A percentile compares a stretch with the other conserved stretches of the same genome.
Evolutionary conservation across 2,329 filamentous ascomycete genomes (phyloP).

Genomic region (Verticillium nubilum): DNA sequence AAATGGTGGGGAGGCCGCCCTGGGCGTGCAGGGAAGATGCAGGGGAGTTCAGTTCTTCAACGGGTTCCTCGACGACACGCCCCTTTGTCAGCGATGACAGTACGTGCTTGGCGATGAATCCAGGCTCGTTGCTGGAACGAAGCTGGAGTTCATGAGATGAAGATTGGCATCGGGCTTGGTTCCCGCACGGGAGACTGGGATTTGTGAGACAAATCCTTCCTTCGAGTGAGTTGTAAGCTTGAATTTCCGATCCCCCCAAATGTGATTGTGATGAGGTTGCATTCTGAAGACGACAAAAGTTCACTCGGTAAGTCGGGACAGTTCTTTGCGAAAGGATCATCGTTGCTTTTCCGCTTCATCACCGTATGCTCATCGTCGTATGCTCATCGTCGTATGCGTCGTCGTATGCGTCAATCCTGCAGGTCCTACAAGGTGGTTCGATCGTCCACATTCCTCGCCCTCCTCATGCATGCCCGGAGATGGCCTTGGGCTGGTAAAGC

Average conservation of each 20-base stretch:
- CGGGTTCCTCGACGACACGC: background rate
- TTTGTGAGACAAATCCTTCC: background rate
- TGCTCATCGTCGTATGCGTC: background rate
- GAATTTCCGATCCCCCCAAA: no score
- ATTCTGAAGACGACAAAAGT: background rate
- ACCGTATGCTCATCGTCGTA: no score
- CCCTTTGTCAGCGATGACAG: background rate
- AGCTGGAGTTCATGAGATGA: background rate
- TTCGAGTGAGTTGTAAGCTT: background rate
- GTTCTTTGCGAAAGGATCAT: background rate
- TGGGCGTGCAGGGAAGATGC: background rate
- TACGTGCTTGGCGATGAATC: background rate
- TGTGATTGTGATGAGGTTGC: no score
- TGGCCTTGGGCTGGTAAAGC: conserved; percentile 49
- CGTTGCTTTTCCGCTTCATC: background rate
- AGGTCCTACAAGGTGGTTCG: background rate
- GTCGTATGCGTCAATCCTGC: background rate
- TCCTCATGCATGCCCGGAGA: conserved; percentile 16
- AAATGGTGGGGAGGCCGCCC: background rate
- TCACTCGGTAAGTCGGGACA: background rate
- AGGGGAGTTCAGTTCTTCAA: no score
- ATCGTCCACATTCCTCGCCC: background rate
- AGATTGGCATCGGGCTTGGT: background rate
- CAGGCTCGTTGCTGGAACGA: background rate
- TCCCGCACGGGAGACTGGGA: background rate